A percentile compares a stretch with the other conserved stretches of the same genome.
Conservation (phyloP, 2,329 filamentous ascomycete genomes). For the Scedosporium aurantiacum region DNA sequence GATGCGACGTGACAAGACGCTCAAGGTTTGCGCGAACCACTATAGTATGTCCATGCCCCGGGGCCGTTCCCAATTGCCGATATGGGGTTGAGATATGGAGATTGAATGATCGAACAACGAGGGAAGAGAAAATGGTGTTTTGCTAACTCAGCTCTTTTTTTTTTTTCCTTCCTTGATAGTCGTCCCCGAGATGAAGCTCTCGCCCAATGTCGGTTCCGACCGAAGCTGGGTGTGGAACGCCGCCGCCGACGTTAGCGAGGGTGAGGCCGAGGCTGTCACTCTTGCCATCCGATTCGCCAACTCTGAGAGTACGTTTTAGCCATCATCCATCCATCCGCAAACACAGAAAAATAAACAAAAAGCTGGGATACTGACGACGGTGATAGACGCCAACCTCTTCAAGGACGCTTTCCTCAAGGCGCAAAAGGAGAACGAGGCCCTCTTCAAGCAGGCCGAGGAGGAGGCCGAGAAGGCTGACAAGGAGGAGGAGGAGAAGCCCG, state of each 20-base stretch:
- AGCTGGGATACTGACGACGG: slow-evolving; percentile 16
- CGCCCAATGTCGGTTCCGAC: slow-evolving; percentile 94
- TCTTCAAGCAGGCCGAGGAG: slow-evolving; percentile 49
- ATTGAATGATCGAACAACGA: too few species aligned
- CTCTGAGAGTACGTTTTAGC: slow-evolving; percentile 69
- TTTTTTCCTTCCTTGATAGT: slow-evolving; percentile 38
- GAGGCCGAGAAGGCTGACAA: background rate
- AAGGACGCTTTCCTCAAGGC: slow-evolving; percentile 97
- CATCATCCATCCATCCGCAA: slow-evolving; percentile 1
- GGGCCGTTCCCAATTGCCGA: too few species aligned
- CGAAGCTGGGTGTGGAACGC: slow-evolving; percentile 99
- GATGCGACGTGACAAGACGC: slow-evolving; percentile 98
- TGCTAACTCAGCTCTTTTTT: background rate
- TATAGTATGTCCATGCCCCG: slow-evolving; percentile 57
- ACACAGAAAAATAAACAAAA: too few species aligned
- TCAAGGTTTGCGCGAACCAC: slow-evolving; percentile 99
- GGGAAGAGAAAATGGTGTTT: background rate
- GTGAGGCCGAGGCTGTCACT: slow-evolving; percentile 90
- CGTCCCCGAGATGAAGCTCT: slow-evolving; percentile 97
- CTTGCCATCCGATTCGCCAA: slow-evolving; percentile 97
- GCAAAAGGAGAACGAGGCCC: slow-evolving; percentile 85
- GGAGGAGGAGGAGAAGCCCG: slow-evolving; percentile 3
- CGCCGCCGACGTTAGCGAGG: slow-evolving; percentile 93
- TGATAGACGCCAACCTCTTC: slow-evolving; percentile 82
- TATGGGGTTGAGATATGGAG: too few species aligned